A percentile compares a stretch with the other conserved stretches of the same genome.
Conservation (phyloP, 331 rosid species). For the Arachis monticola region DNA sequence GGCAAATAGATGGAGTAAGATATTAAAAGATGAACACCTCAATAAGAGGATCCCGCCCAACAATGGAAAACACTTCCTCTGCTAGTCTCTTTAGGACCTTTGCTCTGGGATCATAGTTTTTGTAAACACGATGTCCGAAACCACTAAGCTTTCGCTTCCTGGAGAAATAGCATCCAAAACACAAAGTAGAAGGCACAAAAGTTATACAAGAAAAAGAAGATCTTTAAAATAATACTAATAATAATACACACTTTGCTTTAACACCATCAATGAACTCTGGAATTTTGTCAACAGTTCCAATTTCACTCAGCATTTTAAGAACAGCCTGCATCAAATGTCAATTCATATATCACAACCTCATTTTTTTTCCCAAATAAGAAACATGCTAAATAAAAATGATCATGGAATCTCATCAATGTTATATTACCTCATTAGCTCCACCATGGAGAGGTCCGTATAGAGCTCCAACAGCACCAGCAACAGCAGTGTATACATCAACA, state of each 20-base stretch:
- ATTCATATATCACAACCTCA: conserved; percentile 11
- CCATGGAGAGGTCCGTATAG: conserved; percentile 97
- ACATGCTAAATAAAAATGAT: background rate
- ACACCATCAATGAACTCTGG: conserved; percentile 95
- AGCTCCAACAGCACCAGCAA: conserved; percentile 94
- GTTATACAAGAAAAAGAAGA: background rate
- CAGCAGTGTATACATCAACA: conserved; percentile 94
- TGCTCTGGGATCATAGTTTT: conserved; percentile 95
- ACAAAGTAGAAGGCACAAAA: conserved; percentile 22
- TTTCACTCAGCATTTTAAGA: conserved; percentile 90
- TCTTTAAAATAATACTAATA: background rate
- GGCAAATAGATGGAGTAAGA: background rate
- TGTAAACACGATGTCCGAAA: conserved; percentile 93
- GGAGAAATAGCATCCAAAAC: conserved; percentile 29
- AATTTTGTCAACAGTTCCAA: conserved; percentile 87
- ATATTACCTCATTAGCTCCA: conserved; percentile 90
- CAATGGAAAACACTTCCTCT: conserved; percentile 90
- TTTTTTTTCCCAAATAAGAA: background rate
- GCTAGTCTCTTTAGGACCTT: conserved; percentile 77
- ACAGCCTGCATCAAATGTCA: conserved; percentile 70
- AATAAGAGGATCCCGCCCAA: conserved; percentile 91
- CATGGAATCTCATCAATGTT: conserved; percentile 4
- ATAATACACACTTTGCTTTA: conserved; percentile 67
- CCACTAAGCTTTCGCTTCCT: conserved; percentile 96
- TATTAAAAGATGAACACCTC: conserved; percentile 60